Percentiles rank a stretch among this genome's conserved stretches.
Evolutionary conservation across 1,284 basidiomycete genomes (phyloP).

Genomic region (Trichosporon coremiiforme): DNA sequence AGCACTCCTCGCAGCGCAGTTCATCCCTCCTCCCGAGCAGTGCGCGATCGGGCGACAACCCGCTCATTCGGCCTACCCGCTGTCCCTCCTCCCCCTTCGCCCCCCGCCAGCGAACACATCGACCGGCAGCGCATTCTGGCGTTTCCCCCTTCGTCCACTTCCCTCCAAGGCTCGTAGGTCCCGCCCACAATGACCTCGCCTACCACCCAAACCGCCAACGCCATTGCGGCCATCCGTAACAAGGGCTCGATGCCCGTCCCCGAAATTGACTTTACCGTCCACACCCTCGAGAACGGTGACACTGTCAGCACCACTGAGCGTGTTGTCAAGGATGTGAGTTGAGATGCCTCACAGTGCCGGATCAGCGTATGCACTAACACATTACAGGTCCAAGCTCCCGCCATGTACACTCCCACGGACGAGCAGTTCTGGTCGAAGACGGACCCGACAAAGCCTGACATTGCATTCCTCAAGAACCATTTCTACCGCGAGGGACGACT

Average conservation of each 20-base stretch:
- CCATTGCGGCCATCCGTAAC: conserved; percentile 52
- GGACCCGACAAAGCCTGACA: conserved; percentile 85
- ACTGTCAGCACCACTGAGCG: conserved; percentile 66
- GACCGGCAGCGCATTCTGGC: background rate
- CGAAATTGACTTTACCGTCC: conserved; percentile 83
- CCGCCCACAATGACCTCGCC: conserved; percentile 44
- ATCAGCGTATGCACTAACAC: background rate
- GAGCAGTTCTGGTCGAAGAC: conserved; percentile 88
- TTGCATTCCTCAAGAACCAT: conserved; percentile 97
- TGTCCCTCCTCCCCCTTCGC: conserved; percentile 10
- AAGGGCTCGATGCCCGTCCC: conserved; percentile 60
- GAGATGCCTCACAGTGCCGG: background rate
- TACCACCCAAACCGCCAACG: conserved; percentile 51
- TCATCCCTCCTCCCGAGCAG: background rate
- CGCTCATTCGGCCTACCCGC: conserved; percentile 7
- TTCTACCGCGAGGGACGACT: conserved; percentile 94
- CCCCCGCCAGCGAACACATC: background rate
- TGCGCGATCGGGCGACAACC: conserved; percentile 12
- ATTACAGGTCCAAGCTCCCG: conserved; percentile 84
- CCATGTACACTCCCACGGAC: conserved; percentile 86
- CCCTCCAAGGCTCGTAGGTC: conserved; percentile 17
- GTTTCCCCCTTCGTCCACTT: conserved; percentile 6
- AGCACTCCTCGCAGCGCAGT: background rate
- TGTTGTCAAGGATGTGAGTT: conserved; percentile 58
- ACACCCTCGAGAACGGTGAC: conserved; percentile 83